Evolutionary conservation across 306 rosid species (phyloP).

Genomic region (Oxytropis ochrocephala): DNA sequence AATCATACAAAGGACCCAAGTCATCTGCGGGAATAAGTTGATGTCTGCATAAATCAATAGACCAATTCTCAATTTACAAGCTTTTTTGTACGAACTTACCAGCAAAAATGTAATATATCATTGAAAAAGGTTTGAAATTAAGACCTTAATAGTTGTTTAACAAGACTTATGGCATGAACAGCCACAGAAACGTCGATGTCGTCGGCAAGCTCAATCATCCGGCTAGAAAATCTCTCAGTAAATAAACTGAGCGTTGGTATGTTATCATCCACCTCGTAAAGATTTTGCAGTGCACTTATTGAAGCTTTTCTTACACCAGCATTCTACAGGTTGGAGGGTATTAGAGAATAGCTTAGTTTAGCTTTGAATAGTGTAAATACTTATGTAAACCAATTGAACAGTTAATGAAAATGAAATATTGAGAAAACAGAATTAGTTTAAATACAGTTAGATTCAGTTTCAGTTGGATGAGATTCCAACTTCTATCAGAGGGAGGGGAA

Average conservation of each 20-base stretch:
- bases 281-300: slow-evolving; percentile 79
- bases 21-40: slow-evolving; percentile 95
- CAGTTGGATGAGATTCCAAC: too few species aligned
- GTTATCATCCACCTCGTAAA: slow-evolving; percentile 83
- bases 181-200: slow-evolving; percentile 90
- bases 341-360: too few species aligned
- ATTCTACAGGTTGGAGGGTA: slow-evolving; percentile 48
- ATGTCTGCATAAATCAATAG: slow-evolving; percentile 56
- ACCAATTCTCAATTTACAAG: slow-evolving; percentile 19
- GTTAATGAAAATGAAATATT: too few species aligned
- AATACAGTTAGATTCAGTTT: too few species aligned
- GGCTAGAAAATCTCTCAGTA: slow-evolving; percentile 87
- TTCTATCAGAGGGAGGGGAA: too few species aligned
- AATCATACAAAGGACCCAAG: slow-evolving; percentile 89
- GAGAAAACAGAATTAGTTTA: too few species aligned
- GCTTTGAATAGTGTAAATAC: too few species aligned
- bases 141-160: slow-evolving; percentile 85
- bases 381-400: too few species aligned
- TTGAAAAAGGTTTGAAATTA: not conserved
- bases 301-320: slow-evolving; percentile 91
- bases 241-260: slow-evolving; percentile 87
- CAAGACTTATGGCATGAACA: slow-evolving; percentile 91
- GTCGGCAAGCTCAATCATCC: slow-evolving; percentile 98
- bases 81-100: slow-evolving; percentile 11
- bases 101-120: slow-evolving; percentile 4